Evolutionary conservation across 257 asterid genomes (phyloP).

Genomic region (Jacaranda mimosifolia): DNA sequence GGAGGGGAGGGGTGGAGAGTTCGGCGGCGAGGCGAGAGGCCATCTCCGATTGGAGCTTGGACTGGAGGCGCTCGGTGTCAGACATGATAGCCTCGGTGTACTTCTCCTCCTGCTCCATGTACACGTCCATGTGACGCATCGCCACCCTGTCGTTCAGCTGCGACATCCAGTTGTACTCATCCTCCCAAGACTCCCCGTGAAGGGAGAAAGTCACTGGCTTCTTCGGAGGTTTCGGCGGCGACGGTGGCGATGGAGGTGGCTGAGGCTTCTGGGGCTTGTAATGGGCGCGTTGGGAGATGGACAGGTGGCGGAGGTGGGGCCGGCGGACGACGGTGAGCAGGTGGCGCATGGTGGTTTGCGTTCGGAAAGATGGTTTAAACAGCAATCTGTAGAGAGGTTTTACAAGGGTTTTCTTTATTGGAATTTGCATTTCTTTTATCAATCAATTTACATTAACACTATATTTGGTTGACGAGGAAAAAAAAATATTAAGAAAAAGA

Average conservation of each 20-base stretch:
- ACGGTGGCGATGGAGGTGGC: conserved; percentile 76
- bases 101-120: conserved; percentile 99
- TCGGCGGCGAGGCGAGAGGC: conserved; percentile 77
- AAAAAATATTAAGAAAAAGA: too few relatives aligned
- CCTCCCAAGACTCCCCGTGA: conserved; percentile 92
- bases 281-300: conserved; percentile 51
- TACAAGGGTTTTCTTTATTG: conserved; percentile 8
- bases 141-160: conserved; percentile 84
- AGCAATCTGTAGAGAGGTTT: conserved; percentile 29
- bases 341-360: conserved; percentile 71
- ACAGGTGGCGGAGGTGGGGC: conserved; percentile 39
- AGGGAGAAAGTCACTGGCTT: conserved; percentile 68
- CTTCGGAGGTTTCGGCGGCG: conserved; percentile 85
- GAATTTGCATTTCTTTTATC: too few relatives aligned
- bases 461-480: too few relatives aligned
- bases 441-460: too few relatives aligned
- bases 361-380: conserved; percentile 23
- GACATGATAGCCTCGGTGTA: conserved; percentile 89
- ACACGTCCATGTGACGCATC: conserved; percentile 97
- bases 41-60: conserved; percentile 91
- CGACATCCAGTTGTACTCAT: conserved; percentile 92
- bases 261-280: conserved; percentile 82
- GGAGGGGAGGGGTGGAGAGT: conserved; percentile 88
- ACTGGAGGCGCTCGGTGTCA: conserved; percentile 76
- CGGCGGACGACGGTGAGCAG: conserved; percentile 60